Percentiles rank a stretch among this genome's conserved stretches.
phyloP scores from a whole-genome alignment of 257 asterid genomes.

The Rehmannia glutinosa region DNA sequence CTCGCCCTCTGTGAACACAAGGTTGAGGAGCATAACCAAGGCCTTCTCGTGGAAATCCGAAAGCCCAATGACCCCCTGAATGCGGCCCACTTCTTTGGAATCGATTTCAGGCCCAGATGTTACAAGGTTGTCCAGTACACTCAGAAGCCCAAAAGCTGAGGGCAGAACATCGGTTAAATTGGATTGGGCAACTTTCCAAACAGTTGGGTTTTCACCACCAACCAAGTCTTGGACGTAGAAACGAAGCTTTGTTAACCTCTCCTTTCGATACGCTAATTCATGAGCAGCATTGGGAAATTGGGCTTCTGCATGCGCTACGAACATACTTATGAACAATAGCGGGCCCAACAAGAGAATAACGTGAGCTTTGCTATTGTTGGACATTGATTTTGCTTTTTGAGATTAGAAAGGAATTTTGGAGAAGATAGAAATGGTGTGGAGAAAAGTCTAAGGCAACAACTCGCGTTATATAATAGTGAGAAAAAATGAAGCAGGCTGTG shows the following conservation, averaged over 20 bases:
- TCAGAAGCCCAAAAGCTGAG: slow-evolving; percentile 16
- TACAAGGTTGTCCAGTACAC: slow-evolving; percentile 19
- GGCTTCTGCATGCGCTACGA: neutral
- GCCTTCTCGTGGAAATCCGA: slow-evolving; percentile 26
- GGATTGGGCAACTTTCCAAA: slow-evolving; percentile 17
- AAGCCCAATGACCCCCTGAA: slow-evolving; percentile 28
- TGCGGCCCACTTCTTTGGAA: slow-evolving; percentile 25
- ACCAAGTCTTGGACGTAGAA: slow-evolving; percentile 28
- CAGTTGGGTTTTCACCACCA: slow-evolving; percentile 17
- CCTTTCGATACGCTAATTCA: neutral
- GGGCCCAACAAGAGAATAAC: too few relatives aligned
- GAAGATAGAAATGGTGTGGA: too few relatives aligned
- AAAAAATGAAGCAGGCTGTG: neutral
- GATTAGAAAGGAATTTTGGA: too few relatives aligned
- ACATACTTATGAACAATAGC: too few relatives aligned
- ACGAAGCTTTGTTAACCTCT: slow-evolving; percentile 17
- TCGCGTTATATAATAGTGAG: neutral
- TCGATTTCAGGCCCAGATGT: slow-evolving; percentile 16
- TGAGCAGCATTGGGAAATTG: neutral
- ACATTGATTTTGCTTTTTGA: too few relatives aligned
- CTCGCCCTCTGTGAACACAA: slow-evolving; percentile 24
- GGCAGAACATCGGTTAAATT: slow-evolving; percentile 8
- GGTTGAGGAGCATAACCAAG: slow-evolving; percentile 23
- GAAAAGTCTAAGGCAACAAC: too few relatives aligned
- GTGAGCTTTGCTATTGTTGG: too few relatives aligned